Base-by-base conservation (phyloP, 2,329 filamentous ascomycete genomes). In the Colletotrichum truncatum region DNA sequence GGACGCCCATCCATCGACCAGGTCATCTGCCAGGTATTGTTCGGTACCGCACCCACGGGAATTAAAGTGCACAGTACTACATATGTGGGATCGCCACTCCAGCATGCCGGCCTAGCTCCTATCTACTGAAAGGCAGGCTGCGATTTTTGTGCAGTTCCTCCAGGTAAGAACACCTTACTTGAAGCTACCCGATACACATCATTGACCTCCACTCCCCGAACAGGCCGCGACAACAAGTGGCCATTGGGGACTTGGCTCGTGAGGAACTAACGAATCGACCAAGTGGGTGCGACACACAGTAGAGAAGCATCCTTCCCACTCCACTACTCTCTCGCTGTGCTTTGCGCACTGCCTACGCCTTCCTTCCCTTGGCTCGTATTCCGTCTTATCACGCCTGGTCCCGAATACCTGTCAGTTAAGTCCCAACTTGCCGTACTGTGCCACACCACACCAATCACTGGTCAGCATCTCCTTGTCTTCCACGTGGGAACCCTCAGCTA, bases 401-500 rank as follows among this genome's bases (percentile, higher is more conserved):
- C 39, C 25, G 38, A 25, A 12, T 52, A 48, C 38, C 16, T 18
- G n/a, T 34, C 21, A 53, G 48, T 18, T 52, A 43, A 18, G 25
- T 43, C 36, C 36, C 38, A 32, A n/a, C 16, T 55, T 4, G 38
- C 25, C 38, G 14, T 41, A 23, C 28, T 11, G 7, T 26, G 34
- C n/a, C 30, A 43, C 62, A 55, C 57, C 18, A 23, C 43, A 41
- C 10, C 28, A 26, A 34, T 48, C 28, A 25, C 36, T 62, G 34
- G 26, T 32, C 25, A 28, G 34, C 41, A 51, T 55, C 49, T 65
- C 57, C 62, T 62, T 65, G 62, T 62, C 26, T 62, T 28, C 62
- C 62, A 65, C 62, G 62, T 65, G 62, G 62, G 55, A 36, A 36
- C 18, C 16, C 36, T 32, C 46, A 25, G 49, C 48, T 62, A 62